These are phyloP conservation scores for Porcisia hertigi DNA, from an alignment of 208 protist genomes.

Conservation along the genomic window DNA sequence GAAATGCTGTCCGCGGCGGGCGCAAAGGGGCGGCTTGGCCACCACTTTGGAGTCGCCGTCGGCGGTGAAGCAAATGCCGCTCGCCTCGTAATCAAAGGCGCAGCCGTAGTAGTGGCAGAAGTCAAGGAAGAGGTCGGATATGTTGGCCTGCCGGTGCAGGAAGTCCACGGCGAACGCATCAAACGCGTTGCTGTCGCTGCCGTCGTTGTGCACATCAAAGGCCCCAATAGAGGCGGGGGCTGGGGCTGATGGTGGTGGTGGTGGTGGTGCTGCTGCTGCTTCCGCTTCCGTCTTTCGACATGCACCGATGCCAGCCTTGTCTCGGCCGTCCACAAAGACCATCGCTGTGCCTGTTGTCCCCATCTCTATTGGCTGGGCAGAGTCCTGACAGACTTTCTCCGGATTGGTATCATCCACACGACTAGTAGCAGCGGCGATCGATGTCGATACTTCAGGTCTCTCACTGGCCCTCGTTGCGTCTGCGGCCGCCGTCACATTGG, in stretches of 20 bases:
- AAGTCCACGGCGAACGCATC: constrained; percentile 39
- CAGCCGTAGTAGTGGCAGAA: constrained; percentile 88
- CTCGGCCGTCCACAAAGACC: not conserved
- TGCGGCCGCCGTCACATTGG: not conserved
- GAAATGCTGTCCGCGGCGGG: constrained; percentile 75
- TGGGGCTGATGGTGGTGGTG: not conserved
- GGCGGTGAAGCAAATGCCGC: constrained; percentile 63
- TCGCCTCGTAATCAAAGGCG: constrained; percentile 80
- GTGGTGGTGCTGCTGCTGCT: not conserved
- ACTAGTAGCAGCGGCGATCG: not conserved
- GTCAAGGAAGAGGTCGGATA: constrained; percentile 70
- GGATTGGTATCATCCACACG: not conserved
- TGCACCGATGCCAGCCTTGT: not conserved
- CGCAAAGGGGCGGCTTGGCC: constrained; percentile 69
- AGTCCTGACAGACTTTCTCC: not conserved
- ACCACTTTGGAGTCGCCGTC: constrained; percentile 67
- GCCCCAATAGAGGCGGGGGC: not conserved
- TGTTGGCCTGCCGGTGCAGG: constrained; percentile 35
- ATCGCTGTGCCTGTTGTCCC: not conserved
- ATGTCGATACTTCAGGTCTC: not conserved
- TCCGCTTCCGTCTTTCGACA: not conserved
- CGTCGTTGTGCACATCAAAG: not conserved
- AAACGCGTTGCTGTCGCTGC: constrained; percentile 4
- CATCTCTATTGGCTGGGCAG: not conserved
- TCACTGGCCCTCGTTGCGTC: not conserved